phyloP scores from a whole-genome alignment of 345 rosid genomes.

The Triadica sebifera region DNA sequence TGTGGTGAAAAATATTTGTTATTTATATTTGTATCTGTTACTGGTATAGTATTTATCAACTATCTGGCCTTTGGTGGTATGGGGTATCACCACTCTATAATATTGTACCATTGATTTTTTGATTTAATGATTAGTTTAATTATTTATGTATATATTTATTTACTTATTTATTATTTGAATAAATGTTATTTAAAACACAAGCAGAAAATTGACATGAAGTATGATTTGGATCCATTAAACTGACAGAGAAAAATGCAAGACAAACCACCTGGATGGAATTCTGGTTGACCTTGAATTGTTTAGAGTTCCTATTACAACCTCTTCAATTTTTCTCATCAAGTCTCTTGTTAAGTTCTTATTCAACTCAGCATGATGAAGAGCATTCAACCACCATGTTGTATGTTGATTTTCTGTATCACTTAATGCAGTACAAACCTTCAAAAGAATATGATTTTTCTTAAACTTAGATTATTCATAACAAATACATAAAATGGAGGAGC shows the following conservation, averaged over 20 bases:
- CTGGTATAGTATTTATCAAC: too few species aligned
- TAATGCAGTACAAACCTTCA: constrained; percentile 61
- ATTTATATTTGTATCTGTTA: too few species aligned
- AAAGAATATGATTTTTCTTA: constrained; percentile 13
- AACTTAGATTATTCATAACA: not conserved
- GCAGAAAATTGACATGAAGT: not conserved
- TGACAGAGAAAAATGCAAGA: not conserved
- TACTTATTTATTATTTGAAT: too few species aligned
- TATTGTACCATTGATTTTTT: too few species aligned
- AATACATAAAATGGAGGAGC: not conserved
- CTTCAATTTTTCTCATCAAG: constrained; percentile 80
- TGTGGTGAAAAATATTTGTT: too few species aligned
- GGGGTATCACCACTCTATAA: too few species aligned
- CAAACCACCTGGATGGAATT: constrained; percentile 36
- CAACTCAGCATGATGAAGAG: constrained; percentile 61
- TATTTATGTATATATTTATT: too few species aligned
- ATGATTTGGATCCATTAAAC: not conserved
- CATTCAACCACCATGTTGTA: constrained; percentile 92
- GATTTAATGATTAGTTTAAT: too few species aligned
- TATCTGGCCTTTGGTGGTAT: too few species aligned
- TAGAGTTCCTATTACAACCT: constrained; percentile 60
- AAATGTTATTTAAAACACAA: not conserved
- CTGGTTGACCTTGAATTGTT: constrained; percentile 56
- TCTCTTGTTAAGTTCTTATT: constrained; percentile 58
- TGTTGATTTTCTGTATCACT: constrained; percentile 40